These are phyloP conservation scores for Elymus sibiricus DNA, from an alignment of 176 grass and related monocot species.

Conservation along the genomic window DNA sequence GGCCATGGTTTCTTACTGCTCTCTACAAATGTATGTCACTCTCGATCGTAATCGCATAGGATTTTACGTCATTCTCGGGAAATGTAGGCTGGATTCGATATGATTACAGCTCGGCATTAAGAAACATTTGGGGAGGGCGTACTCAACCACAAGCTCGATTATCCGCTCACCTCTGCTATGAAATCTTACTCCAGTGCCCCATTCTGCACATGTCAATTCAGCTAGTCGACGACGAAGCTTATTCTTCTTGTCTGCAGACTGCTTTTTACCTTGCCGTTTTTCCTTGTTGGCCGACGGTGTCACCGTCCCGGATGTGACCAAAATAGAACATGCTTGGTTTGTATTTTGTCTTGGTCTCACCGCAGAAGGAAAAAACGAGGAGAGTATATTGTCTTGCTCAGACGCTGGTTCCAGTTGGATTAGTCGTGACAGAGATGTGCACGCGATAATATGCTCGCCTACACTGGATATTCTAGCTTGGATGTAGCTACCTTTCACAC, in stretches of 20 bases:
- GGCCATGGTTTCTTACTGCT: background rate
- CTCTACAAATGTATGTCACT: constrained; percentile 12
- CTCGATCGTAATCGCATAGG: background rate
- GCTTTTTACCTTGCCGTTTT: background rate
- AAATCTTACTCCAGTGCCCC: background rate
- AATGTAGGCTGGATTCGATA: background rate
- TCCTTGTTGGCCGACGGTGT: background rate
- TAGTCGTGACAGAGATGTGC: constrained; percentile 5
- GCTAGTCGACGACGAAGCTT: background rate
- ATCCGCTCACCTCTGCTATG: background rate
- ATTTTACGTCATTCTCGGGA: background rate
- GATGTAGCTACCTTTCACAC: background rate
- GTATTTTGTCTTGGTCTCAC: background rate
- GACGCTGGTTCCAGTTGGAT: background rate
- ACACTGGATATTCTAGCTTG: background rate
- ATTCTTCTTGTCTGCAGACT: background rate
- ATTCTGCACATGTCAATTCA: constrained; percentile 2
- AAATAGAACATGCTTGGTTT: background rate
- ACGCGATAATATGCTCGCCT: background rate
- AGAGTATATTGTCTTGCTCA: too few species aligned
- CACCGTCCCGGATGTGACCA: constrained; percentile 5
- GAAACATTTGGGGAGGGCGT: background rate
- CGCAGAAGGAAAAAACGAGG: too few species aligned
- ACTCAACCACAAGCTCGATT: background rate
- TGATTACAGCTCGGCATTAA: background rate